Conservation (phyloP, 192 early-diverging fungal species). For the Obelidium mucronatum region DNA sequence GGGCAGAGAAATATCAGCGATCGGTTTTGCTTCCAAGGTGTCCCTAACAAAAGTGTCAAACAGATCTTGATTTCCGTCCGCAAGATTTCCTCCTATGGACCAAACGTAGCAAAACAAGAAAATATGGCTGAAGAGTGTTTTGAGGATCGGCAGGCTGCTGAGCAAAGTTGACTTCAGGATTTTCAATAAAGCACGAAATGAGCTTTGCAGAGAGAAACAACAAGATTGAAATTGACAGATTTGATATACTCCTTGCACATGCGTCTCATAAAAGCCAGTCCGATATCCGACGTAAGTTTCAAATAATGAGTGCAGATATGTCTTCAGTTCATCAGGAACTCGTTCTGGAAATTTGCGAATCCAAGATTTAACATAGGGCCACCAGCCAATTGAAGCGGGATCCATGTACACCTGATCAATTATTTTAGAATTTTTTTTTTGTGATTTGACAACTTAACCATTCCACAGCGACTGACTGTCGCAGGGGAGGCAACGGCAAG, state of each 20-base stretch:
- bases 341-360: slow-evolving; percentile 45
- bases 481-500: slow-evolving; percentile 70
- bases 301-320: slow-evolving; percentile 46
- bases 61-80: slow-evolving; percentile 61
- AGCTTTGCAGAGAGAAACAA: slow-evolving; percentile 58
- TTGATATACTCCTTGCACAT: slow-evolving; percentile 60
- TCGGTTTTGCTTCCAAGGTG: slow-evolving; percentile 49
- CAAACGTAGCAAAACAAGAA: slow-evolving; percentile 68
- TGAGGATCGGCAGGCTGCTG: slow-evolving; percentile 49
- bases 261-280: slow-evolving; percentile 57
- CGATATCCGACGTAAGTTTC: slow-evolving; percentile 56
- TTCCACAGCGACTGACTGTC: slow-evolving; percentile 66
- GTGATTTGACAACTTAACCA: slow-evolving; percentile 55
- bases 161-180: slow-evolving; percentile 52
- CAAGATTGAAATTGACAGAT: slow-evolving; percentile 63
- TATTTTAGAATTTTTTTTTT: neutral
- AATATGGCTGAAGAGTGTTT: slow-evolving; percentile 52
- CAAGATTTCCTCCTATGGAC: slow-evolving; percentile 65
- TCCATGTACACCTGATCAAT: slow-evolving; percentile 59
- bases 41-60: slow-evolving; percentile 67
- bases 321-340: slow-evolving; percentile 50
- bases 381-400: slow-evolving; percentile 63
- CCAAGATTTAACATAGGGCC: slow-evolving; percentile 58
- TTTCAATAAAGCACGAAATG: slow-evolving; percentile 55
- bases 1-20: slow-evolving; percentile 57